Evolutionary conservation across 805 yeast species (phyloP), one percentile per base, ranked within the genome.

Genomic region (Hanseniaspora lindneri): DNA sequence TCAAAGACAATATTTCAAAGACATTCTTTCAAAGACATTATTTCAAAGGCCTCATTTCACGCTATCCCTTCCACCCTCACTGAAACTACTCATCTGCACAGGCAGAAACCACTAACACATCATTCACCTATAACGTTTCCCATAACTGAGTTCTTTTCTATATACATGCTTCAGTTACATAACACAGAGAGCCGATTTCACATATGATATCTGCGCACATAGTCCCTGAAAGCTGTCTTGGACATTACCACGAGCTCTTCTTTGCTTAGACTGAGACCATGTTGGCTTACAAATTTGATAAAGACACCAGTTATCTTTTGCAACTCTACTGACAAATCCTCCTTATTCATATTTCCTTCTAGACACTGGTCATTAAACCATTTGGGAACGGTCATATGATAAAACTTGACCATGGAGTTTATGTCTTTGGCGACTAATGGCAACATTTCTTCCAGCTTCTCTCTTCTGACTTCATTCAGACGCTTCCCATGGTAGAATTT

Each of bases 311-410:
- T 14, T 4, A 43, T 5, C 10, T 2, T 27, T 17, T 35, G 9
- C 19, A 43, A n/a, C 13, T 35, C 33, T 25, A 20, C 20, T 16
- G 32, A 16, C 8, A 44, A 20, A 7, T 39, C 32, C 13, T 21
- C 32, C 10, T 37, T 23, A 11, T 25, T 37, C 11, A 37, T 14
- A 6, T 13, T 7, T 7, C 39, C 32, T 5, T 7, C 33, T n/a
- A 6, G 16, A 9, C 20, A 44, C 11, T 21, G 37, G 17, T 37
- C 40, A 14, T 3, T 24, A 13, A 37, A 44, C 49, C 49, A 44
- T 2, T 24, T 37, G 23, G 16, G 28, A 13, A 36, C 14, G 7
- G 9, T 21, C 27, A 30, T 30, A 4, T 36, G 13, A 17, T 36
- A 23, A 36, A 36, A 13, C 8, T 21, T 23, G 5, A 6, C 23